Conservation (phyloP, 1,284 basidiomycete species). For the Dichomitus squalens region DNA sequence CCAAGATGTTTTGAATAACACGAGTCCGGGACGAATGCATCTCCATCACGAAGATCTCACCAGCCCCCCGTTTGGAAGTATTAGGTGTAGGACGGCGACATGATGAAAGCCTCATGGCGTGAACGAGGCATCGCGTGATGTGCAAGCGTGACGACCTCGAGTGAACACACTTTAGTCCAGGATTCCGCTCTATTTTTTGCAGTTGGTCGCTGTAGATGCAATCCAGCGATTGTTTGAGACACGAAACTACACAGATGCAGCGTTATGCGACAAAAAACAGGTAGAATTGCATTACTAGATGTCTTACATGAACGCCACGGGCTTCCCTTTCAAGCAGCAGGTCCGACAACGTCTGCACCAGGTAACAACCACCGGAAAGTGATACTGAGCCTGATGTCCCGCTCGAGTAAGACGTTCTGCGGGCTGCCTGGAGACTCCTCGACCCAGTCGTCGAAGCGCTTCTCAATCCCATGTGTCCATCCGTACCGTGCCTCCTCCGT, state of each 20-base stretch:
- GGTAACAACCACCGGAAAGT: conserved; percentile 80
- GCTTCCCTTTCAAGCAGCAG: not conserved
- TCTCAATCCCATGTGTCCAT: conserved; percentile 70
- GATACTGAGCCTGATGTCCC: conserved; percentile 68
- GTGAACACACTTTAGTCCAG: too few relatives aligned
- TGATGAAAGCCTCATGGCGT: not conserved
- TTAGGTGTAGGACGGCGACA: not conserved
- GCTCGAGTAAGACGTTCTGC: conserved; percentile 38
- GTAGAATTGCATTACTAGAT: too few relatives aligned
- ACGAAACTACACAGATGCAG: too few relatives aligned
- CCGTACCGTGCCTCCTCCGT: conserved; percentile 71
- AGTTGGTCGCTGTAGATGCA: too few relatives aligned
- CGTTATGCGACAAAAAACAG: not conserved
- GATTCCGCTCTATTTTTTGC: too few relatives aligned
- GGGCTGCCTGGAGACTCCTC: conserved; percentile 27
- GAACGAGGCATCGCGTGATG: not conserved
- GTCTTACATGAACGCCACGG: not conserved
- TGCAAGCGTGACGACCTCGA: too few relatives aligned
- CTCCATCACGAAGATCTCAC: too few relatives aligned
- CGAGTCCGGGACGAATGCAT: too few relatives aligned
- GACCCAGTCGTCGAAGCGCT: conserved; percentile 51
- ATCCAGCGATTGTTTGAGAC: too few relatives aligned
- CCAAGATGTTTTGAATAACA: too few relatives aligned
- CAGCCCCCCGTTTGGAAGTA: not conserved
- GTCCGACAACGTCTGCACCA: conserved; percentile 68